A percentile compares a stretch with the other conserved stretches of the same genome.
Evolutionary conservation across 345 rosid genomes (phyloP).

Genomic region (Mallotus nudiflorus): DNA sequence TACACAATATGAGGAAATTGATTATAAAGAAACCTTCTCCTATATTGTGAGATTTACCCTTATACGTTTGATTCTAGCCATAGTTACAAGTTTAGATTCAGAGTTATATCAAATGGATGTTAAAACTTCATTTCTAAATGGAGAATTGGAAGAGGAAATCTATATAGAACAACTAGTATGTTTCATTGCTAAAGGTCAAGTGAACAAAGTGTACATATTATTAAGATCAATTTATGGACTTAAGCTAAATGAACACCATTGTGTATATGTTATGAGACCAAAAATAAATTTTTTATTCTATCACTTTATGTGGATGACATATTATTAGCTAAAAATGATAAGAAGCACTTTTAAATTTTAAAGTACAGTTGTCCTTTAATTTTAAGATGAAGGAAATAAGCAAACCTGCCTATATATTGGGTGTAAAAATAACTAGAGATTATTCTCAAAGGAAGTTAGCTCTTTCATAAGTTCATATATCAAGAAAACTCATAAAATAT

Average conservation of each 20-base stretch:
- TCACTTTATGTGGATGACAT: neutral
- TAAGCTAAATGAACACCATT: neutral
- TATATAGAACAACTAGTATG: neutral
- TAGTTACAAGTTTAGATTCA: neutral
- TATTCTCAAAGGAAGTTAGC: neutral
- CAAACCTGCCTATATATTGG: neutral
- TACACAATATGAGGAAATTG: neutral
- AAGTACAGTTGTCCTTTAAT: neutral
- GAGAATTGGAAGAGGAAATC: neutral
- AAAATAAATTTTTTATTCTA: neutral
- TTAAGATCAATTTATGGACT: neutral
- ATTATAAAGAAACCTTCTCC: neutral
- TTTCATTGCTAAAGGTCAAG: neutral
- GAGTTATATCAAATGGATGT: neutral
- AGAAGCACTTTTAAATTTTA: neutral
- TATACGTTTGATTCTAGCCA: neutral
- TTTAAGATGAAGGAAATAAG: neutral
- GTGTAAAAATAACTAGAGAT: neutral
- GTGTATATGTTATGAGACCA: neutral
- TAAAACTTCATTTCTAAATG: neutral
- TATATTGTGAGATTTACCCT: neutral
- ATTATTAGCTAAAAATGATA: neutral
- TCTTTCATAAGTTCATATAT: conserved; percentile 9
- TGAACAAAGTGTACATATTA: neutral
- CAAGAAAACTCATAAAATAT: neutral